phyloP scores from a whole-genome alignment of 1,139 yeast genomes.

The Suhomyces wounanorum region DNA sequence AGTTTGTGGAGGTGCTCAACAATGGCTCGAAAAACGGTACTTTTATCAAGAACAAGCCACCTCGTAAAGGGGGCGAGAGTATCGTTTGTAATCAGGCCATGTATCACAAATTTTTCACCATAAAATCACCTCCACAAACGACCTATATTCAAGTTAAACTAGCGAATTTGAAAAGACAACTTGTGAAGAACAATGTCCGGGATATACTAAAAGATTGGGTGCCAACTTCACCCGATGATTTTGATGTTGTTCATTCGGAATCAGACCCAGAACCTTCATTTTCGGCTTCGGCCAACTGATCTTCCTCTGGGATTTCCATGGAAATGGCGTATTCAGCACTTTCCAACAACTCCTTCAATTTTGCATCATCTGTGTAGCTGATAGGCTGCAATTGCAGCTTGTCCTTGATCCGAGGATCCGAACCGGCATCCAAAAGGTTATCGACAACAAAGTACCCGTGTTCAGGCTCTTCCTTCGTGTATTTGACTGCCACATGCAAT shows the following conservation, averaged over 20 bases:
- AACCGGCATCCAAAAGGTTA: constrained; percentile 87
- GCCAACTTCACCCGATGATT: constrained; percentile 35
- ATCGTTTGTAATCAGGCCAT: constrained; percentile 36
- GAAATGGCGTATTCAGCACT: constrained; percentile 77
- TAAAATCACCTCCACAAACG: constrained; percentile 8
- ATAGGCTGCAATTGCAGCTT: constrained; percentile 66
- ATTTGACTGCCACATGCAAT: constrained; percentile 80
- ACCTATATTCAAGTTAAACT: constrained; percentile 34
- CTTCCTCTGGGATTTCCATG: constrained; percentile 38
- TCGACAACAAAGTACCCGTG: constrained; percentile 81
- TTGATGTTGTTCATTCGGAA: constrained; percentile 24
- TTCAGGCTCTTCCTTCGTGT: constrained; percentile 76
- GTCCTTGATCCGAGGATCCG: constrained; percentile 65
- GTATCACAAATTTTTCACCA: constrained; percentile 20
- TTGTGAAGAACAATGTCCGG: constrained; percentile 26
- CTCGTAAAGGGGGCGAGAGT: constrained; percentile 50
- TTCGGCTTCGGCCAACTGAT: constrained; percentile 26
- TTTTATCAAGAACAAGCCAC: constrained; percentile 44
- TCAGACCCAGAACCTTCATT: constrained; percentile 40
- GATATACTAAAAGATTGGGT: constrained; percentile 34
- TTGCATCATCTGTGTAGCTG: constrained; percentile 61
- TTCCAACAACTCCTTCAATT: constrained; percentile 63
- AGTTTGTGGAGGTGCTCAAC: constrained; percentile 43
- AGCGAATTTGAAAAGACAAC: constrained; percentile 23
- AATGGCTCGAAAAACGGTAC: constrained; percentile 59